phyloP scores from a whole-genome alignment of 2,329 filamentous ascomycete species.

The Cladosporium colombiae region DNA sequence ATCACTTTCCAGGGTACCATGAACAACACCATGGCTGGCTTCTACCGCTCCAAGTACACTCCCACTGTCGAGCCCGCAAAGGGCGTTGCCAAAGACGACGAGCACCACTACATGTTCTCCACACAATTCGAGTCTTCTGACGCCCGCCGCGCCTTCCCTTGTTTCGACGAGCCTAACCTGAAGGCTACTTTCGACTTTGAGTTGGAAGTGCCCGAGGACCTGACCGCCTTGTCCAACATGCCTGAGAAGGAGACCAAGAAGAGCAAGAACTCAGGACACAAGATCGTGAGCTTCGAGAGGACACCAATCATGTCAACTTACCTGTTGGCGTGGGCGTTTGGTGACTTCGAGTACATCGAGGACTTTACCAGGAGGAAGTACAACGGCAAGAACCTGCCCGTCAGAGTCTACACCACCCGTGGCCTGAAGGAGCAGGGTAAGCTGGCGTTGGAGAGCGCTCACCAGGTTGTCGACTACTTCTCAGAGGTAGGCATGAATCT shows the following conservation, averaged over 20 bases:
- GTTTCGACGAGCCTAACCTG: slow-evolving; percentile 96
- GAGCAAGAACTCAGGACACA: slow-evolving; percentile 66
- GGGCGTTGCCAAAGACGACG: slow-evolving; percentile 73
- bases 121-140: slow-evolving; percentile 98
- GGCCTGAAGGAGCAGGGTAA: slow-evolving; percentile 91
- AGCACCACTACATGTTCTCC: slow-evolving; percentile 72
- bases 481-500: slow-evolving; percentile 60
- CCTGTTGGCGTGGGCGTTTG: slow-evolving; percentile 88
- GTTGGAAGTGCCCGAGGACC: slow-evolving; percentile 85
- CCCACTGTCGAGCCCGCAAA: slow-evolving; percentile 69
- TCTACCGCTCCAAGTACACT: slow-evolving; percentile 94
- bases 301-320: slow-evolving; percentile 90
- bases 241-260: slow-evolving; percentile 72
- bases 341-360: slow-evolving; percentile 96
- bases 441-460: slow-evolving; percentile 86
- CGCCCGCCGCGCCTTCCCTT: slow-evolving; percentile 91
- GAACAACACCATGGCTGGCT: slow-evolving; percentile 92
- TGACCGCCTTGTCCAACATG: slow-evolving; percentile 94
- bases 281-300: slow-evolving; percentile 74
- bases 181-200: slow-evolving; percentile 95
- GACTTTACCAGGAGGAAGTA: slow-evolving; percentile 86
- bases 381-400: slow-evolving; percentile 85
- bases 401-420: slow-evolving; percentile 91
- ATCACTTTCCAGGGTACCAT: slow-evolving; percentile 79
- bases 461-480: slow-evolving; percentile 93